phyloP scores from a whole-genome alignment of 768 basidiomycete genomes.

The Dacryopinax primogenitus region DNA sequence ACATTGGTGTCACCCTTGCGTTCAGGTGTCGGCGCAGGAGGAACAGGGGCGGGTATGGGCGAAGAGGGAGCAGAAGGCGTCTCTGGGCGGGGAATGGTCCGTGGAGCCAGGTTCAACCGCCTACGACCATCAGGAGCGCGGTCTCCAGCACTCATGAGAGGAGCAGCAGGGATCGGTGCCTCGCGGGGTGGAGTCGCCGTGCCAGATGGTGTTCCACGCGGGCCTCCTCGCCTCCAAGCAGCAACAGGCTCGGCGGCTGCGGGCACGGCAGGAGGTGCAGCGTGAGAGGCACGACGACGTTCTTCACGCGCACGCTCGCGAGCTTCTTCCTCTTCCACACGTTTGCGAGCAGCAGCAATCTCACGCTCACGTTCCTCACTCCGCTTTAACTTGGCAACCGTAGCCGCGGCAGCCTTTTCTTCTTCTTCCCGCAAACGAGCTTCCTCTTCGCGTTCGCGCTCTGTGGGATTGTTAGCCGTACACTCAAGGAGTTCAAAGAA shows the following conservation, averaged over 20 bases:
- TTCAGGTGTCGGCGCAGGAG: not conserved
- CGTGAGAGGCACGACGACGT: not conserved
- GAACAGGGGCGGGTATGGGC: not conserved
- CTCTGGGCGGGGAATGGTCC: not conserved
- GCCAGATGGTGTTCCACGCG: not conserved
- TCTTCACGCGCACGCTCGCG: constrained; percentile 7
- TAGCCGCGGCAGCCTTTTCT: not conserved
- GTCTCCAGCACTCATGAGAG: not conserved
- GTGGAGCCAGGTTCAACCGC: not conserved
- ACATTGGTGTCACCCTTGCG: not conserved
- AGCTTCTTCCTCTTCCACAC: constrained; percentile 14
- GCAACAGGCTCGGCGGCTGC: not conserved
- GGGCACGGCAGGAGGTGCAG: not conserved
- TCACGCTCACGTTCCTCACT: not conserved
- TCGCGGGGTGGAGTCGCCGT: not conserved
- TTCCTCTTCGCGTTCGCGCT: constrained; percentile 20
- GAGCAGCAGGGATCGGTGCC: not conserved
- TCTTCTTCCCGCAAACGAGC: constrained; percentile 13
- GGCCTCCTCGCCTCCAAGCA: not conserved
- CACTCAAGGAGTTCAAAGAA: not conserved
- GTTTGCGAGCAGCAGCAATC: not conserved
- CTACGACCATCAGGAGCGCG: not conserved
- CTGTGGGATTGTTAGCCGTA: not conserved
- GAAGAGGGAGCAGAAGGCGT: not conserved
- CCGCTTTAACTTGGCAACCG: not conserved